Evolutionary conservation across 768 basidiomycete species (phyloP), one percentile per base, ranked within the genome.

Genomic region (Sistotremastrum niveocremeum): DNA sequence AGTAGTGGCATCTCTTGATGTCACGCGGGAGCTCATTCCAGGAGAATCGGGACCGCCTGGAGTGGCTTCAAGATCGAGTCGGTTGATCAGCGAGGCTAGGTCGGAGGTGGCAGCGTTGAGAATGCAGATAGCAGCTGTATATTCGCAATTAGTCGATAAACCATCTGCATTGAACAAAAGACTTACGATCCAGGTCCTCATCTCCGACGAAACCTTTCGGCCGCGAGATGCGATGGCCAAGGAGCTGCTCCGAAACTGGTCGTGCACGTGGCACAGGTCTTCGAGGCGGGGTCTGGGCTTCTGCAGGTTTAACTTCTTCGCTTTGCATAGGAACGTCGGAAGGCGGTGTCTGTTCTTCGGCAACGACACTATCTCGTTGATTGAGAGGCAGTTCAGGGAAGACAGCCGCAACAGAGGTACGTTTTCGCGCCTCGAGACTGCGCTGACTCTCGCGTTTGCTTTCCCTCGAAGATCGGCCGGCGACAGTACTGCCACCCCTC

Each of bases 21-120:
- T 53, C 49, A 41, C 57, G 32, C 34, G 60, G 54, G 52, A 48
- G 42, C 45, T 39, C 47, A 47, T 30, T 47, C 53, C 48, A 7
- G 65, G 61, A 0, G 69, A 67, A 33, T 60, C 63, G 29, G 62
- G 3, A 76, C 73, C 2, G 73, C 68, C 66, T 0, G 84, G 85
- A 0, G 86, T 88, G 4, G 83, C 82, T 56, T 85, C 77, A 3
- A 89, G 66, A 52, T 87, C 82, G n/a, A 89, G 68, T n/a, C 73
- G 72, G 50, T 79, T 83, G 58, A 89, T 84, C 3, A 89, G 65
- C 46, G 75, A 74, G 0, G 81, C 85, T 3, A 89, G 71, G 37
- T 88, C 85, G 43, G 84, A 76, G 1, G 85, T 88, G 0, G 82
- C 85, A 0, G 83, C 82, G 51, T 81, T 81, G n/a, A 87, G 64